phyloP scores from a whole-genome alignment of 2,329 filamentous ascomycete genomes.

The Achaetomium macrosporum region DNA sequence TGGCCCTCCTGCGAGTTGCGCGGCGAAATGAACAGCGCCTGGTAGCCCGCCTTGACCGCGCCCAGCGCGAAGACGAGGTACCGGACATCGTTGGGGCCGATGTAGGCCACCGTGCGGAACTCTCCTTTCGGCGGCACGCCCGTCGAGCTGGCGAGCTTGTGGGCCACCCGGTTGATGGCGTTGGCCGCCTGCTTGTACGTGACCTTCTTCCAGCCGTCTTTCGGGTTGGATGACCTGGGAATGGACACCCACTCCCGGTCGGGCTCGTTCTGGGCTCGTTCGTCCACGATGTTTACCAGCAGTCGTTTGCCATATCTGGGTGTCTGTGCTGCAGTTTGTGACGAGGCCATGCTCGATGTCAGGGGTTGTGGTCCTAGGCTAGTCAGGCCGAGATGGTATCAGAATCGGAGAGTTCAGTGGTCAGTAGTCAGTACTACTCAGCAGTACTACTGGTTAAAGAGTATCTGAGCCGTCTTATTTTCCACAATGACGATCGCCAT shows the following conservation, averaged over 20 bases:
- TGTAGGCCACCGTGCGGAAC: conserved; percentile 40
- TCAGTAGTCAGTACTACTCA: too few relatives aligned
- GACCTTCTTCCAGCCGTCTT: conserved; percentile 37
- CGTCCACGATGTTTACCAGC: conserved; percentile 36
- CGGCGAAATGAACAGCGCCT: conserved; percentile 40
- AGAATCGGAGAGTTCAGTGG: too few relatives aligned
- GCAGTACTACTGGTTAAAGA: too few relatives aligned
- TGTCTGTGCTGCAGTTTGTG: not conserved
- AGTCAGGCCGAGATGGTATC: too few relatives aligned
- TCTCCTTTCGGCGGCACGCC: conserved; percentile 23
- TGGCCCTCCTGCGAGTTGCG: conserved; percentile 42
- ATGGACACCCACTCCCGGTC: conserved; percentile 31
- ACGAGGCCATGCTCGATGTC: not conserved
- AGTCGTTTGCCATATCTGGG: conserved; percentile 28
- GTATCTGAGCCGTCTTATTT: too few relatives aligned
- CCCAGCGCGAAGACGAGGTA: conserved; percentile 26
- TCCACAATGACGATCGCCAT: too few relatives aligned
- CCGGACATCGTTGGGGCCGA: conserved; percentile 35
- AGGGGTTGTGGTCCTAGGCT: not conserved
- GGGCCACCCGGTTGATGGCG: conserved; percentile 36
- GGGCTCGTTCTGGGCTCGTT: conserved; percentile 32
- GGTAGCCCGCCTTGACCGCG: conserved; percentile 31
- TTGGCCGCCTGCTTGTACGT: conserved; percentile 36
- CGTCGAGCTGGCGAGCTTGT: conserved; percentile 28
- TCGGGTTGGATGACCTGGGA: conserved; percentile 32